Base-by-base conservation (phyloP, 1,139 yeast genomes). In the Magnusiomyces tetraspermus region DNA sequence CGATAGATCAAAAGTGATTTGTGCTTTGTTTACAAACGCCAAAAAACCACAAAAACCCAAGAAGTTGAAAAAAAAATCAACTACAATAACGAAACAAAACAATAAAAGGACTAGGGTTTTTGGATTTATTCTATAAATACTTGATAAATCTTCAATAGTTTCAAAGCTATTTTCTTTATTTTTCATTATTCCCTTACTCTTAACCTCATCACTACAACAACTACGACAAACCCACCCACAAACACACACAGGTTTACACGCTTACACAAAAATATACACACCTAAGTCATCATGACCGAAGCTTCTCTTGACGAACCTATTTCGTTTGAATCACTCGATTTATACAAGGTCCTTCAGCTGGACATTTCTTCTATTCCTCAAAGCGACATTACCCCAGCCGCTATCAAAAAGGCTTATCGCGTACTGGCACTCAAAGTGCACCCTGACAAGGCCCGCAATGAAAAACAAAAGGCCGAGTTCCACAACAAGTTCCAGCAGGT, bases 341-440 rank as follows among this genome's bases (percentile, higher is more conserved):
- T 92, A 0, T 88, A 88, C 64, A 79, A 73, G 53, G 75, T 74
- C 0, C 72, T 88, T 24, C 77, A 72, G 19, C 49, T 70, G 3
- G 49, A 49, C 19, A 43, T 53, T 4, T 21, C 28, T 15, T 76
- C 79, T 1, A 61, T 62, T 1, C 60, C 57, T 24, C 62, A 66
- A 1, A 17, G 10, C 15, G 38, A 44, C 15, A 74, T 80, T 1
- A 67, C 79, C 1, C 79, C 78, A 0, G 68, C 76, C 1, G 83
- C 77, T 19, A 77, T 88, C 60, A 85, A 83, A 63, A 80, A 77
- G 62, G 79, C 89, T 0, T 88, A 88, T 67, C 79, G 89, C 60
- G 79, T 77, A 57, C 70, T 79, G 43, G 87, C 95, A 60, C 73
- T 88, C 46, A 71, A 75, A 56, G 76, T 78, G 57, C 96, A 88